A percentile compares a stretch with the other conserved stretches of the same genome.
Conservation (phyloP, 495 filamentous ascomycete genomes). For the Podospora australis region DNA sequence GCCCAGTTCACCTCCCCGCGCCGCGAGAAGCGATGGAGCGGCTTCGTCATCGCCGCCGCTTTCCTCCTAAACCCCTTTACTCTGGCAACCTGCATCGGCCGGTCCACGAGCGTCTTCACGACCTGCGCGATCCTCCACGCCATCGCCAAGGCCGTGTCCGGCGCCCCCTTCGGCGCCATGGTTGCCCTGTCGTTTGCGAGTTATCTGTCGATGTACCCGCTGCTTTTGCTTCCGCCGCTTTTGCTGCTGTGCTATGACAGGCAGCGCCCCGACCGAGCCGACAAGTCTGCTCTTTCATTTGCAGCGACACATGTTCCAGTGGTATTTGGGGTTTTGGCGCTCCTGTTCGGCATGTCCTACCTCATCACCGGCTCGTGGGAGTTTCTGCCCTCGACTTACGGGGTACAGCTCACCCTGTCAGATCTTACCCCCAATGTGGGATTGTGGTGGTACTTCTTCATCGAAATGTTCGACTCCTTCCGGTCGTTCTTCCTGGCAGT, state of each 20-base stretch:
- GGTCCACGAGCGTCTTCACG: constrained; percentile 85
- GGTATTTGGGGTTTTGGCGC: constrained; percentile 40
- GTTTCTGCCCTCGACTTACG: constrained; percentile 83
- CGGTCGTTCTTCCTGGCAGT: constrained; percentile 93
- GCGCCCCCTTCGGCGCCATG: constrained; percentile 69
- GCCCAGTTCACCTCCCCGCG: constrained; percentile 70
- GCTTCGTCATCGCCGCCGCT: constrained; percentile 59
- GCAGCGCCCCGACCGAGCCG: constrained; percentile 29
- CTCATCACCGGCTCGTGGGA: constrained; percentile 76
- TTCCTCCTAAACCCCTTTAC: constrained; percentile 96
- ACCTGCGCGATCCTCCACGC: constrained; percentile 82
- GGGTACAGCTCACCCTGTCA: constrained; percentile 81
- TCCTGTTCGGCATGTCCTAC: constrained; percentile 64
- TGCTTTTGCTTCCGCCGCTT: constrained; percentile 77
- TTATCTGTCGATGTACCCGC: constrained; percentile 88
- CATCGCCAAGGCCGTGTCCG: constrained; percentile 72
- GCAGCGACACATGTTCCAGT: constrained; percentile 43
- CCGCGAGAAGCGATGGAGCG: constrained; percentile 70
- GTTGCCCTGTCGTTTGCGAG: constrained; percentile 78
- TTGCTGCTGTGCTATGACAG: constrained; percentile 76
- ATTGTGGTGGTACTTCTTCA: constrained; percentile 99
- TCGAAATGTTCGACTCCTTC: constrained; percentile 99
- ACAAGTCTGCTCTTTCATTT: constrained; percentile 38
- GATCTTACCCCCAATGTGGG: constrained; percentile 94
- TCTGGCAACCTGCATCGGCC: constrained; percentile 84